These are phyloP conservation scores for Azolla pinnata DNA, from an alignment of 75 land plant genomes.

Conservation along the genomic window DNA sequence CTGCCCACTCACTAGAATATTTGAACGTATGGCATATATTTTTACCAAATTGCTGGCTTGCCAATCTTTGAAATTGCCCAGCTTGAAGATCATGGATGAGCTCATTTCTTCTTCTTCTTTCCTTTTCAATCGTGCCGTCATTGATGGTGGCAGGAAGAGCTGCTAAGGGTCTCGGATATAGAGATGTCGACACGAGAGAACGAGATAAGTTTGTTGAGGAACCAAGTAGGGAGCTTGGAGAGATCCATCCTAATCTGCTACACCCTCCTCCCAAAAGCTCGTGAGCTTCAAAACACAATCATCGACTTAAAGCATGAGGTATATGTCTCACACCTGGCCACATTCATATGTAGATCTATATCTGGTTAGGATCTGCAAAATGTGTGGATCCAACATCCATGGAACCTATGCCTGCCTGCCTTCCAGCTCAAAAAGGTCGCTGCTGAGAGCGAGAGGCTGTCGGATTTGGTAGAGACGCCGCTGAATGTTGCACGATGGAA, in stretches of 20 bases:
- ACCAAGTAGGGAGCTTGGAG: slow-evolving; percentile 9
- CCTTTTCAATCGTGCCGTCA: neutral
- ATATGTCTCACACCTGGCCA: too few species aligned
- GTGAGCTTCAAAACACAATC: slow-evolving; percentile 6
- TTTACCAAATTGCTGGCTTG: too few species aligned
- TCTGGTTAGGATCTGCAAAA: too few species aligned
- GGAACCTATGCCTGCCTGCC: neutral
- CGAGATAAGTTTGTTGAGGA: slow-evolving; percentile 19
- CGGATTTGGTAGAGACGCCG: slow-evolving; percentile 27
- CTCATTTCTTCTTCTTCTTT: too few species aligned
- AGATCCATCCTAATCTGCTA: slow-evolving; percentile 16
- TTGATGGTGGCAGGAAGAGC: slow-evolving; percentile 19
- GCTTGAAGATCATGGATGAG: too few species aligned
- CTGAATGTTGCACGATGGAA: slow-evolving; percentile 18
- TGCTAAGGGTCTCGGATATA: slow-evolving; percentile 20
- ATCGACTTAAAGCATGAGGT: slow-evolving; percentile 23
- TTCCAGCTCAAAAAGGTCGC: slow-evolving; percentile 14
- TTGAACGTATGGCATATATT: too few species aligned
- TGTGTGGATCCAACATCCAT: neutral
- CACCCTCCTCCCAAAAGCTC: slow-evolving; percentile 11
- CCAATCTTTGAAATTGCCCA: too few species aligned
- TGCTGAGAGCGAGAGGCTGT: slow-evolving; percentile 12
- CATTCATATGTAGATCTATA: too few species aligned
- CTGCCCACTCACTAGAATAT: too few species aligned
- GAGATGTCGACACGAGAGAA: slow-evolving; percentile 23